phyloP scores from a whole-genome alignment of 768 basidiomycete species.

The Termitomyces sp. region DNA sequence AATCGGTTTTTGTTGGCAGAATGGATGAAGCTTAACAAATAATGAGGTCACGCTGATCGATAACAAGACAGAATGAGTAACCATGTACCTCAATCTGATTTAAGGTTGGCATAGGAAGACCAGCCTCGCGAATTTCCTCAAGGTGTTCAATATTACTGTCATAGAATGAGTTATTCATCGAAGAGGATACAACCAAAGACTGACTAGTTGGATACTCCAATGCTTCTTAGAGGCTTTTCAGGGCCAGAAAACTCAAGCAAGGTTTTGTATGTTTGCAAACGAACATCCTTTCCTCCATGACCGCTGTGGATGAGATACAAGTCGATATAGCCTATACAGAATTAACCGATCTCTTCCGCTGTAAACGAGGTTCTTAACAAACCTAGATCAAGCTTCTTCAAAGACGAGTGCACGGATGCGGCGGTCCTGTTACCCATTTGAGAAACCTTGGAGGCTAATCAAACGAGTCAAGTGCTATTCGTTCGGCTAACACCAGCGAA shows the following conservation, averaged over 20 bases:
- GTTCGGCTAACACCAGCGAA: not conserved
- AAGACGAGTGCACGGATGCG: constrained; percentile 26
- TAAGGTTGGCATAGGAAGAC: constrained; percentile 58
- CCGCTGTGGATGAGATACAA: constrained; percentile 78
- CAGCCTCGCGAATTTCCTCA: constrained; percentile 61
- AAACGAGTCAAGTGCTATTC: not conserved
- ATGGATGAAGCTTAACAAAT: constrained; percentile 57
- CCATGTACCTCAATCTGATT: constrained; percentile 72
- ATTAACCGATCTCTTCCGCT: not conserved
- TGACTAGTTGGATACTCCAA: constrained; percentile 82
- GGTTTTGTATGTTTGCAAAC: constrained; percentile 65
- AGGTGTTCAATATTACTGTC: constrained; percentile 61
- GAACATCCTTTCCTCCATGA: constrained; percentile 49
- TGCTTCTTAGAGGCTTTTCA: constrained; percentile 54
- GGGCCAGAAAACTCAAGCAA: constrained; percentile 49
- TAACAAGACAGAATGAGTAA: not conserved
- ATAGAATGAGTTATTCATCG: not conserved
- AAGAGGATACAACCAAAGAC: constrained; percentile 17
- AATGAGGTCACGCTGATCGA: not conserved
- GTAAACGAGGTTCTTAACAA: constrained; percentile 11
- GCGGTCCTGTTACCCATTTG: constrained; percentile 22
- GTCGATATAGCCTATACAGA: constrained; percentile 36
- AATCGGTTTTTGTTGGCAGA: constrained; percentile 76
- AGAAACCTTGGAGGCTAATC: constrained; percentile 46
- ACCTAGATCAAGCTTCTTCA: constrained; percentile 54